Percentiles rank a stretch among this genome's conserved stretches.
These are phyloP conservation scores for Cladosporium sp. DNA, from an alignment of 2,329 filamentous ascomycete genomes.

Conservation along the genomic window DNA sequence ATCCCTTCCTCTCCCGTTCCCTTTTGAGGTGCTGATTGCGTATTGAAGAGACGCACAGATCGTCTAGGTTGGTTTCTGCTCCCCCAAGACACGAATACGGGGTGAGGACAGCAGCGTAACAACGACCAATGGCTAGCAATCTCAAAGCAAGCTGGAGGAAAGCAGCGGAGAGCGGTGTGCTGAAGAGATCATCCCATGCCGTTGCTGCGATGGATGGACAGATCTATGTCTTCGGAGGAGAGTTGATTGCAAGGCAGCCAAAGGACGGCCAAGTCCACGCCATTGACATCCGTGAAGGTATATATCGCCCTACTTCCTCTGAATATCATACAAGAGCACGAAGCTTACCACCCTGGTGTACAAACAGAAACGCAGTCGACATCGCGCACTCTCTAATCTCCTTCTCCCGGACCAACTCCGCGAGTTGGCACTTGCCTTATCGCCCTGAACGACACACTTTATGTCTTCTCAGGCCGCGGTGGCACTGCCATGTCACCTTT, in stretches of 20 bases:
- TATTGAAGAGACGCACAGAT: too few species aligned
- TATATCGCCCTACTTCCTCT: too few species aligned
- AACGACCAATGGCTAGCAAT: neutral
- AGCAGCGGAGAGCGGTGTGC: constrained; percentile 32
- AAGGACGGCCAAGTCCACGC: constrained; percentile 70
- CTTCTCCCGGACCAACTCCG: constrained; percentile 52
- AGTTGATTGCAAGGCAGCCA: constrained; percentile 61
- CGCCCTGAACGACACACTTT: constrained; percentile 65
- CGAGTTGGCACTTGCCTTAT: constrained; percentile 71
- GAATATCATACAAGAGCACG: too few species aligned
- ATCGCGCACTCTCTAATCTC: neutral
- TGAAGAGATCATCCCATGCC: constrained; percentile 71
- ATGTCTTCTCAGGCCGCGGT: constrained; percentile 76
- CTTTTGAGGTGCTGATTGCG: neutral
- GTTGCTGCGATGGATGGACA: constrained; percentile 47
- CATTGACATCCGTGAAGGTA: constrained; percentile 32
- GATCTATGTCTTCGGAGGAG: constrained; percentile 75
- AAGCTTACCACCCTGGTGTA: neutral
- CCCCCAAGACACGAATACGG: too few species aligned
- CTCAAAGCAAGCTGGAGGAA: constrained; percentile 35
- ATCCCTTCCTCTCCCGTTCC: neutral
- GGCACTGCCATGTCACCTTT: constrained; percentile 65
- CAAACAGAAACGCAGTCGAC: constrained; percentile 15
- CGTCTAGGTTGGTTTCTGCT: too few species aligned
- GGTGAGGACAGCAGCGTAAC: too few species aligned